phyloP scores from a whole-genome alignment of 1,284 basidiomycete species.

The Sporisorium graminicola region DNA sequence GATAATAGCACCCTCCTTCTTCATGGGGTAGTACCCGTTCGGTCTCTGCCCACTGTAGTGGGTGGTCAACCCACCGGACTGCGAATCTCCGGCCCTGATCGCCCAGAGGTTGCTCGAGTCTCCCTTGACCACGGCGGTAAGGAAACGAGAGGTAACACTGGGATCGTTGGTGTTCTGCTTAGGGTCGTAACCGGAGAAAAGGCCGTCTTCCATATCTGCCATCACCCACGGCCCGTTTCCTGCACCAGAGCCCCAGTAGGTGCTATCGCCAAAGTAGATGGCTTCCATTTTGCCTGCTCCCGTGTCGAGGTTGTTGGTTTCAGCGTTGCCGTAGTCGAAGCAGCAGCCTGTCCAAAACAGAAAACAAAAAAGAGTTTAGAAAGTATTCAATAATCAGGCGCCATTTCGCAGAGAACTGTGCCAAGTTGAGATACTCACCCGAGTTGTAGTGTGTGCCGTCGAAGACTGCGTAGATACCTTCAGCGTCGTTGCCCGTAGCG shows the following conservation, averaged over 20 bases:
- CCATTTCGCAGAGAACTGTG: neutral
- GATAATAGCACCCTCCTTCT: constrained; percentile 40
- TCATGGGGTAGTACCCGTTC: constrained; percentile 32
- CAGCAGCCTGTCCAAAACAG: constrained; percentile 12
- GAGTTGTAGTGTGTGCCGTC: constrained; percentile 20
- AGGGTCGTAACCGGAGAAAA: constrained; percentile 20
- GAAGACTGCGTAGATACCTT: constrained; percentile 33
- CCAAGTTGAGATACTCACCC: neutral
- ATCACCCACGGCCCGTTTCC: constrained; percentile 31
- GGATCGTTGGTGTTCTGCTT: constrained; percentile 26
- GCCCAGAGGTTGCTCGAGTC: constrained; percentile 36
- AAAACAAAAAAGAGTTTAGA: no score
- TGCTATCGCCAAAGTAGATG: constrained; percentile 35
- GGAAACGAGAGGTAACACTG: constrained; percentile 14
- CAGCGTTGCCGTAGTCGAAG: constrained; percentile 42
- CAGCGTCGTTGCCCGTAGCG: constrained; percentile 36
- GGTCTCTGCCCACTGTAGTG: constrained; percentile 30
- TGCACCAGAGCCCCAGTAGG: constrained; percentile 23
- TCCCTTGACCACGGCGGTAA: constrained; percentile 31
- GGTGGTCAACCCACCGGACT: constrained; percentile 16
- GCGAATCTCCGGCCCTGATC: constrained; percentile 23
- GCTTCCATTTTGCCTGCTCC: constrained; percentile 29
- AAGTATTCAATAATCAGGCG: no score
- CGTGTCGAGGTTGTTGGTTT: constrained; percentile 22
- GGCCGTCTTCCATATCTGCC: constrained; percentile 28